A percentile compares a stretch with the other conserved stretches of the same genome.
Evolutionary conservation across 1,284 basidiomycete species (phyloP).

Genomic region (Vanrija pseudolonga): DNA sequence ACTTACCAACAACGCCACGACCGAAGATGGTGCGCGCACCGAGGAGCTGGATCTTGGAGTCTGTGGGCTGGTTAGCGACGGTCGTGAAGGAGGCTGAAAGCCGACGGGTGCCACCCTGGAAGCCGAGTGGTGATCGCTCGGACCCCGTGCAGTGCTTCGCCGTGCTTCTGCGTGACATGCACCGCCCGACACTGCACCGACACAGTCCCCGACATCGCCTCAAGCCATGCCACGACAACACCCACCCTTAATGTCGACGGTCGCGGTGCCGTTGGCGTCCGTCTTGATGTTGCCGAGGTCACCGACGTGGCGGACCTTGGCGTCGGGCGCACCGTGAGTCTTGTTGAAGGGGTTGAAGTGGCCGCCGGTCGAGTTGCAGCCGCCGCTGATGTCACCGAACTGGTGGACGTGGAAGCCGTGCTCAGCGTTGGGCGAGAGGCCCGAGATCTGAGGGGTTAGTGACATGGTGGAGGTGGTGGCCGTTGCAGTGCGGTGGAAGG

Average conservation of each 20-base stretch:
- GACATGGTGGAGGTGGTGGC: not conserved
- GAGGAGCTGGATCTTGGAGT: conserved; percentile 5
- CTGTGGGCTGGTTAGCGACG: not conserved
- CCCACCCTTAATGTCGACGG: conserved; percentile 1
- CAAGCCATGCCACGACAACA: not conserved
- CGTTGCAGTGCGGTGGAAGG: not conserved
- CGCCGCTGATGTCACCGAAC: conserved; percentile 9
- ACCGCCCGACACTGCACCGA: no score
- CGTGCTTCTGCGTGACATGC: no score
- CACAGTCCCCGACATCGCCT: not conserved
- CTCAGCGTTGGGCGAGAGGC: conserved; percentile 3
- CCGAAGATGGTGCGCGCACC: conserved; percentile 7
- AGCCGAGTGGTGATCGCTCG: no score
- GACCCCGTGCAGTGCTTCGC: no score
- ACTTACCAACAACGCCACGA: conserved; percentile 6
- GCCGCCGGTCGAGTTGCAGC: conserved; percentile 6
- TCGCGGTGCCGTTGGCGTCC: conserved; percentile 7
- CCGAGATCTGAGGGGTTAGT: conserved; percentile 6
- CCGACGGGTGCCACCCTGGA: no score
- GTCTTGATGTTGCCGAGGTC: conserved; percentile 18
- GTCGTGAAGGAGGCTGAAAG: not conserved
- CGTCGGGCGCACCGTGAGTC: conserved; percentile 10
- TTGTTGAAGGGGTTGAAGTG: conserved; percentile 17
- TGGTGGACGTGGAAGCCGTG: conserved; percentile 19
- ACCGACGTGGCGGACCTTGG: conserved; percentile 12